Evolutionary conservation across 345 rosid species (phyloP).

Genomic region (Heritiera fomes): DNA sequence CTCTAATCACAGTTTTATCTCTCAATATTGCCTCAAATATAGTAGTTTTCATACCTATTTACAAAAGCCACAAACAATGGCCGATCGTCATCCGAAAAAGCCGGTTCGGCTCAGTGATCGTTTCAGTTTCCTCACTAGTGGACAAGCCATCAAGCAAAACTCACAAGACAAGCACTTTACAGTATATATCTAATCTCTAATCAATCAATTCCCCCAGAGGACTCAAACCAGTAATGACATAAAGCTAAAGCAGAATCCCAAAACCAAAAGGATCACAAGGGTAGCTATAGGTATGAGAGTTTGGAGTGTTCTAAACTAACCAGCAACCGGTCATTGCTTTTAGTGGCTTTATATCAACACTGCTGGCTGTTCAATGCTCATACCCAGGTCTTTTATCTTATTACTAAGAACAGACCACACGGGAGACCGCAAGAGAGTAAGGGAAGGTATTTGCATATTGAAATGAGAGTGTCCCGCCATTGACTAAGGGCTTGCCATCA

Average conservation of each 20-base stretch:
- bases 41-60: not conserved
- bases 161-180: constrained; percentile 9
- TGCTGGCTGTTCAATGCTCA: constrained; percentile 1
- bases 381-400: not conserved
- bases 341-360: not conserved
- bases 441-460: constrained; percentile 73
- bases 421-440: constrained; percentile 73
- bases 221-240: not conserved
- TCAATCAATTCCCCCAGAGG: not conserved
- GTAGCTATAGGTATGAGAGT: not conserved
- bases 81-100: not conserved
- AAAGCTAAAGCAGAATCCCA: constrained; percentile 11
- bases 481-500: constrained; percentile 66
- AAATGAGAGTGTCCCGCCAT: constrained; percentile 63
- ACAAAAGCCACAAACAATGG: not conserved
- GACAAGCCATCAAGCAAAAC: not conserved
- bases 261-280: not conserved
- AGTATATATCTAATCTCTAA: not conserved
- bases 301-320: not conserved
- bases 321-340: not conserved
- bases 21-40: not conserved
- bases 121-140: not conserved
- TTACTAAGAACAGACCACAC: constrained; percentile 50
- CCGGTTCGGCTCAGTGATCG: not conserved
- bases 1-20: constrained; percentile 8